Conservation (phyloP, 441 rosid species). For the Pelargonium australe region DNA sequence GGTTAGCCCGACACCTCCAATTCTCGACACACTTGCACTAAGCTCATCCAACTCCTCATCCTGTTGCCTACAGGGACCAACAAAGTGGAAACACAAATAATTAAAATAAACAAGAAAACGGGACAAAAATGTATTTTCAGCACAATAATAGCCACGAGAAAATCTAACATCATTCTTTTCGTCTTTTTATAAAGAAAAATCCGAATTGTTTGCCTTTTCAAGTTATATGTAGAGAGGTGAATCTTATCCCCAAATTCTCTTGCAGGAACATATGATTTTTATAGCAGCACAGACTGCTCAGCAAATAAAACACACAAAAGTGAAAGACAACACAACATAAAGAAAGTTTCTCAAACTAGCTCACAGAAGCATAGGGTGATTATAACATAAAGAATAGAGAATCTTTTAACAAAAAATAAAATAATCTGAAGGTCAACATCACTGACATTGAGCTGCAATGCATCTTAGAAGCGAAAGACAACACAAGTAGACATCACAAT, state of each 20-base stretch:
- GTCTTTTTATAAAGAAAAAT: background rate
- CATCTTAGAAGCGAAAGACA: no score
- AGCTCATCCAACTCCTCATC: slow-evolving; percentile 97
- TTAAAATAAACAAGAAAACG: slow-evolving; percentile 11
- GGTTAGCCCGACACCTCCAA: slow-evolving; percentile 94
- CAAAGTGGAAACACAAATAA: slow-evolving; percentile 13
- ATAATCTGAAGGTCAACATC: no score
- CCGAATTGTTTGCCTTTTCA: background rate
- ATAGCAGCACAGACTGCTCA: background rate
- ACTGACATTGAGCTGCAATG: no score
- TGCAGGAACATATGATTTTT: background rate
- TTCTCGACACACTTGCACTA: slow-evolving; percentile 83
- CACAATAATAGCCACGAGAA: background rate
- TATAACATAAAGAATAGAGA: no score
- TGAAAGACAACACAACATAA: no score
- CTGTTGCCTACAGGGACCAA: slow-evolving; percentile 59
- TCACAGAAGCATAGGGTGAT: no score
- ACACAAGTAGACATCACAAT: no score
- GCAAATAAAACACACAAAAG: no score
- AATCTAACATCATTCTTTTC: background rate
- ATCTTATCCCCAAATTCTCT: background rate
- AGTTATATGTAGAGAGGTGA: background rate
- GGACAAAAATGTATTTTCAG: background rate
- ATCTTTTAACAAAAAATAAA: no score
- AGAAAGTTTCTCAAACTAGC: no score